phyloP scores from a whole-genome alignment of 73 alveolate species.

The Paramecium pentaurelia region DNA sequence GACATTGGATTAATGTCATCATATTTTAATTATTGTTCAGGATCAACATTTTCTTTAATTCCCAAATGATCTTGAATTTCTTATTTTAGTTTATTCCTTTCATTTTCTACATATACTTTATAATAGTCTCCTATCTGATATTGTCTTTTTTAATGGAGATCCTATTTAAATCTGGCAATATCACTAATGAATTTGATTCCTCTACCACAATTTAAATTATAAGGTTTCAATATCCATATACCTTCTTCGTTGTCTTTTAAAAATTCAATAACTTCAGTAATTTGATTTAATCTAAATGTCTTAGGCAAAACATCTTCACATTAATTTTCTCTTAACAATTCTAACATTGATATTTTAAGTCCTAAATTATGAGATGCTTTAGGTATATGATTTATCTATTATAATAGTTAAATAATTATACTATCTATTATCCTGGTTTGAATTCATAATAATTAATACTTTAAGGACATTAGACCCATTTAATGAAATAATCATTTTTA shows the following conservation, averaged over 20 bases:
- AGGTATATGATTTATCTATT: conserved; percentile 69
- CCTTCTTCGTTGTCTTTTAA: conserved; percentile 64
- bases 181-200: conserved; percentile 70
- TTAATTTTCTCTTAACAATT: conserved; percentile 39
- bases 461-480: conserved; percentile 53
- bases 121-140: conserved; percentile 49
- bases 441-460: conserved; percentile 43
- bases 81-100: neutral
- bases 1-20: conserved; percentile 53
- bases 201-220: conserved; percentile 72
- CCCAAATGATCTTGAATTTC: neutral
- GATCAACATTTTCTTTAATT: neutral
- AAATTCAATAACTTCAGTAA: conserved; percentile 70
- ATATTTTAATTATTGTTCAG: conserved; percentile 59
- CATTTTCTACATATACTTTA: conserved; percentile 44
- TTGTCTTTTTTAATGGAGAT: conserved; percentile 47
- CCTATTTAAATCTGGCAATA: conserved; percentile 60
- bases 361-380: conserved; percentile 70
- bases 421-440: conserved; percentile 28
- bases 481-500: conserved; percentile 33
- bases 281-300: conserved; percentile 68
- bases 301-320: conserved; percentile 72
- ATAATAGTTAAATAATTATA: neutral
- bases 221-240: conserved; percentile 72
- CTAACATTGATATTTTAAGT: conserved; percentile 43